Evolutionary conservation across 148 eudicot genomes (phyloP).

Genomic region (Pouteria glomerata): DNA sequence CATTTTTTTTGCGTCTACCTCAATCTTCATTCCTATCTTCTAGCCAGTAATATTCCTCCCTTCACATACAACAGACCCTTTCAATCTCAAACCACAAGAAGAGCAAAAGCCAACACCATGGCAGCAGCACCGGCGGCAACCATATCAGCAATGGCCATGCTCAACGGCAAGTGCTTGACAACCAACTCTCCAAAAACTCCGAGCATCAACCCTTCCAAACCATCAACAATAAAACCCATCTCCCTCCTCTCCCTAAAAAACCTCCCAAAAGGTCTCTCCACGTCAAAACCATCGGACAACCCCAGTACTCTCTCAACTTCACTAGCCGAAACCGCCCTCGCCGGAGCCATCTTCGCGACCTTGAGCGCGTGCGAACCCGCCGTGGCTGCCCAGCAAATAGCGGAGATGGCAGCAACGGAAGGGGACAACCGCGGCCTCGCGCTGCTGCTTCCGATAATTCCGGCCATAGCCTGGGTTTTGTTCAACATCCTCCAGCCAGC

Average conservation of each 20-base stretch:
- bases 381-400: conserved; percentile 82
- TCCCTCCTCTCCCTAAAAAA: conserved; percentile 40
- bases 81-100: not conserved
- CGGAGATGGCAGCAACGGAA: conserved; percentile 73
- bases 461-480: conserved; percentile 86
- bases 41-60: not conserved
- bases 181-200: conserved; percentile 15
- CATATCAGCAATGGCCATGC: conserved; percentile 68
- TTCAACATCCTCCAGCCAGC: conserved; percentile 88
- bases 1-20: conserved; percentile 13
- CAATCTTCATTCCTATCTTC: not conserved
- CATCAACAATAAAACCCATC: conserved; percentile 30
- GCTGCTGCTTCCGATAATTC: conserved; percentile 64
- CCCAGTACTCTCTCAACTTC: conserved; percentile 4
- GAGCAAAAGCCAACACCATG: not conserved
- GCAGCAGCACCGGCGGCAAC: conserved; percentile 65
- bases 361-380: conserved; percentile 62
- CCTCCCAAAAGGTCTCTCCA: conserved; percentile 44
- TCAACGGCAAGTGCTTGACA: conserved; percentile 53
- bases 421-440: conserved; percentile 84
- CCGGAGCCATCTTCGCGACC: conserved; percentile 70
- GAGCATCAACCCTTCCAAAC: conserved; percentile 24
- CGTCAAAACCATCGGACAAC: conserved; percentile 12
- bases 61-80: not conserved
- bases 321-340: conserved; percentile 44